Base-by-base conservation (phyloP, 2,329 filamentous ascomycete species). In the Microdochium nivale region DNA sequence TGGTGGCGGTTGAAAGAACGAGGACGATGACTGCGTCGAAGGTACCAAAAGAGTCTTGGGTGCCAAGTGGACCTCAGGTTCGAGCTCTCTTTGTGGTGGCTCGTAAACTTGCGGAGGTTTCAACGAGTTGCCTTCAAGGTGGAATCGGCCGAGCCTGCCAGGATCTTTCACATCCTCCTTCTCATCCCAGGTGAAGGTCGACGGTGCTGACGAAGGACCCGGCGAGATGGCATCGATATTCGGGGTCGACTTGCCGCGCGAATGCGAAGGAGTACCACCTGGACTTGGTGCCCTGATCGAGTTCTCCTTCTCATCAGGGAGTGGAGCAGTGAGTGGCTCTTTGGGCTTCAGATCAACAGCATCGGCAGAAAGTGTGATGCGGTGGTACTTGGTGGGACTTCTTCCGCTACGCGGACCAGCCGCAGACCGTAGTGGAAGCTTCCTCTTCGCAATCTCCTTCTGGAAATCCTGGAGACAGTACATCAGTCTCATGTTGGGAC, bases 401-500 rank as follows among this genome's bases (percentile, higher is more conserved):
- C 78, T 71, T 47, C 76, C 79, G 21, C 68, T 69, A 33, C 74
- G 72, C 25, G 69, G 73, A 66, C 75, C 70, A 61, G 78, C 64
- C 58, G 79, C 67, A 55, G 77, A 72, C 25, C 67, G 69, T 16
- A 71, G 66, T 1, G 69, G 60, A 3, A 68, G 54, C 56, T 70
- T 77, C 65, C 73, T 80, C 61, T 74, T 77, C 1, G 75, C 68
- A 2, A 85, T 65, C 48, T 84, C 74, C 61, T 85, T 85, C 58
- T 85, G 82, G 63, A 91, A 92, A 62, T 92, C 88, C 65, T 91
- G 88, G 48, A 95, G 72, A 58, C 89, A 90, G 75, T 94, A 94
- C 77, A 95, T 90, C 58, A 95, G 75, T 58, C 88, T 88, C 89
- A 95, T 95, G 67, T 95, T 95, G 0, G 88, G 88, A 53, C 88